A percentile compares a stretch with the other conserved stretches of the same genome.
Conservation (phyloP, 805 yeast genomes). For the Kodamaea hsintzibuensis region DNA sequence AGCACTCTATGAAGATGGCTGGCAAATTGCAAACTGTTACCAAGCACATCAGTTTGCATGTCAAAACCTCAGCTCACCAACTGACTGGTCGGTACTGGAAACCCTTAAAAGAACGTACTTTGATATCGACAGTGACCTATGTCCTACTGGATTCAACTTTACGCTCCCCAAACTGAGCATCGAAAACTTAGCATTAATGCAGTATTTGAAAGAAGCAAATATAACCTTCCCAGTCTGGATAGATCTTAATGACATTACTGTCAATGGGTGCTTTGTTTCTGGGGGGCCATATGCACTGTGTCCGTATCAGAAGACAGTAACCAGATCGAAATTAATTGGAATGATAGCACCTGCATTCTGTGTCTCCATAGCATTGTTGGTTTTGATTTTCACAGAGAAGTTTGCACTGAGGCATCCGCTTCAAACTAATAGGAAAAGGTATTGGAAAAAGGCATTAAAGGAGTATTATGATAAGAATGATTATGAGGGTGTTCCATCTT, state of each 20-base stretch:
- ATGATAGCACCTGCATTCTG: constrained; percentile 69
- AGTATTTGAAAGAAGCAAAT: constrained; percentile 27
- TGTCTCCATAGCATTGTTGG: constrained; percentile 53
- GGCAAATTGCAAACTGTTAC: constrained; percentile 72
- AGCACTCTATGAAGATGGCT: constrained; percentile 44
- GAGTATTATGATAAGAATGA: constrained; percentile 61
- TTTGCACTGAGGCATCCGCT: constrained; percentile 62
- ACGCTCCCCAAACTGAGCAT: constrained; percentile 38
- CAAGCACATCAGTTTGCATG: constrained; percentile 56
- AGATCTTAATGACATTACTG: constrained; percentile 75
- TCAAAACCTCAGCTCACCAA: constrained; percentile 34
- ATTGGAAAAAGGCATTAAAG: constrained; percentile 57
- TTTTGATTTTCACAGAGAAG: constrained; percentile 55
- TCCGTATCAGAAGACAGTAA: constrained; percentile 65
- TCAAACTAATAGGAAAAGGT: constrained; percentile 64
- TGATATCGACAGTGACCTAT: constrained; percentile 32
- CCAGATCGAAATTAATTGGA: constrained; percentile 56
- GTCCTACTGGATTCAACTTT: constrained; percentile 35
- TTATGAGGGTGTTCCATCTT: constrained; percentile 87
- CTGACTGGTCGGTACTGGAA: constrained; percentile 2
- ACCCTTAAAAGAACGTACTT: constrained; percentile 40
- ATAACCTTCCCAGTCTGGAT: constrained; percentile 61
- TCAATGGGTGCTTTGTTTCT: constrained; percentile 76
- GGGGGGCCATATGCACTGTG: constrained; percentile 80
- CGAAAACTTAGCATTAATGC: constrained; percentile 32